Conservation (phyloP, 2,329 filamentous ascomycete species). For the Colletotrichum sp. region DNA sequence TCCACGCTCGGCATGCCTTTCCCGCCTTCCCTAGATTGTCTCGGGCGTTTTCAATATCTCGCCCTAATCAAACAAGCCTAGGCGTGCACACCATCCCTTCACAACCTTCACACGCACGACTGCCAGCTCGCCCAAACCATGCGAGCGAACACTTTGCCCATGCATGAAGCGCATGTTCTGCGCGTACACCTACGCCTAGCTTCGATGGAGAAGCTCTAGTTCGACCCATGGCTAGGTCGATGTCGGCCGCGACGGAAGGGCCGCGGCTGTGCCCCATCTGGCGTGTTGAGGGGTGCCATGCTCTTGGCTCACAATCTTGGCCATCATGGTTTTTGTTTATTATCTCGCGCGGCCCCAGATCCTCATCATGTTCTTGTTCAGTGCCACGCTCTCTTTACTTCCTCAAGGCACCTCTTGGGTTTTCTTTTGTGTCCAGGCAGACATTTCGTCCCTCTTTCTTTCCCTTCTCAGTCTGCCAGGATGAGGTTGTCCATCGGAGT, state of each 20-base stretch:
- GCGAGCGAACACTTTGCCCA: background rate
- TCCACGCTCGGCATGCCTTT: slow-evolving; percentile 3
- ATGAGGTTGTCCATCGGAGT: slow-evolving; percentile 18
- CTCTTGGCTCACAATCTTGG: background rate
- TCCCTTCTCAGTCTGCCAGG: background rate
- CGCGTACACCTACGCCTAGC: background rate
- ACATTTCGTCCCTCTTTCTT: background rate
- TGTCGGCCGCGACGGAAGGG: background rate
- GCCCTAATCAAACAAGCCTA: slow-evolving; percentile 14
- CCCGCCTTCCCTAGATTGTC: slow-evolving; percentile 14
- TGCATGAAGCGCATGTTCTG: background rate
- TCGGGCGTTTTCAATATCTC: slow-evolving; percentile 19
- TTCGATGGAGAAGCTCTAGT: background rate
- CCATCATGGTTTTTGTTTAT: slow-evolving; percentile 14
- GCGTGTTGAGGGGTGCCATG: background rate
- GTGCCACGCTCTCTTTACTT: background rate
- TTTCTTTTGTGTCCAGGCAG: background rate
- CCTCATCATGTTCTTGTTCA: background rate
- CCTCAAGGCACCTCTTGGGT: background rate
- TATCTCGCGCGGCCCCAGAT: background rate
- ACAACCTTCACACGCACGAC: background rate
- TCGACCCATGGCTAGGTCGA: background rate
- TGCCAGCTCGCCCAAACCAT: background rate
- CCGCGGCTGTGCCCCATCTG: background rate
- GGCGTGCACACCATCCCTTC: slow-evolving; percentile 12